phyloP scores from a whole-genome alignment of 805 yeast genomes.

The Wickerhamomyces sydowiorum region DNA sequence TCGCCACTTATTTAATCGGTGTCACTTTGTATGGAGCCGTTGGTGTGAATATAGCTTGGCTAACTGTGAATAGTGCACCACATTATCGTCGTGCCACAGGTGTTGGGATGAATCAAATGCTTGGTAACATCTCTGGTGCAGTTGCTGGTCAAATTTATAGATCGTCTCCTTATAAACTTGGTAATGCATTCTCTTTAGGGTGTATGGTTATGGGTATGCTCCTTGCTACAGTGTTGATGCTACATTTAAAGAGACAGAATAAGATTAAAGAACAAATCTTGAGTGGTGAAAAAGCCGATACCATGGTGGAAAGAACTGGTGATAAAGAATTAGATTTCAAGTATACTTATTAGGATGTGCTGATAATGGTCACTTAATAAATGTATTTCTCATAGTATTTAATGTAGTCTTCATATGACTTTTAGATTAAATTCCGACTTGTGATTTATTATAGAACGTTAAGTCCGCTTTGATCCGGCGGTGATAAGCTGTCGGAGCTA shows the following conservation, averaged over 20 bases:
- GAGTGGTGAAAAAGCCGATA: constrained; percentile 18
- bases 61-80: constrained; percentile 34
- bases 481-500: no score
- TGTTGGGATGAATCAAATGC: constrained; percentile 35
- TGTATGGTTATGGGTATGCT: constrained; percentile 11
- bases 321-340: constrained; percentile 21
- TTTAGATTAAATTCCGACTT: no score
- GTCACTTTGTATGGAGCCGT: constrained; percentile 31
- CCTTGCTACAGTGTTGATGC: constrained; percentile 13
- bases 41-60: constrained; percentile 38
- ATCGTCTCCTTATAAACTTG: constrained; percentile 32
- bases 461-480: no score
- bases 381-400: no score
- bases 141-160: constrained; percentile 39
- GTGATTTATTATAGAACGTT: no score
- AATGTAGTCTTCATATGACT: no score
- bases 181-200: constrained; percentile 36
- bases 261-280: constrained; percentile 13
- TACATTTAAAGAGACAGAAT: constrained; percentile 11
- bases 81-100: constrained; percentile 37
- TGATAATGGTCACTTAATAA: no score
- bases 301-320: constrained; percentile 16
- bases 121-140: constrained; percentile 42
- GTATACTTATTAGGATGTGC: constrained; percentile 5
- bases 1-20: constrained; percentile 31